Evolutionary conservation across 78 protist species (phyloP).

Genomic region (Pigoraptor vietnamica): DNA sequence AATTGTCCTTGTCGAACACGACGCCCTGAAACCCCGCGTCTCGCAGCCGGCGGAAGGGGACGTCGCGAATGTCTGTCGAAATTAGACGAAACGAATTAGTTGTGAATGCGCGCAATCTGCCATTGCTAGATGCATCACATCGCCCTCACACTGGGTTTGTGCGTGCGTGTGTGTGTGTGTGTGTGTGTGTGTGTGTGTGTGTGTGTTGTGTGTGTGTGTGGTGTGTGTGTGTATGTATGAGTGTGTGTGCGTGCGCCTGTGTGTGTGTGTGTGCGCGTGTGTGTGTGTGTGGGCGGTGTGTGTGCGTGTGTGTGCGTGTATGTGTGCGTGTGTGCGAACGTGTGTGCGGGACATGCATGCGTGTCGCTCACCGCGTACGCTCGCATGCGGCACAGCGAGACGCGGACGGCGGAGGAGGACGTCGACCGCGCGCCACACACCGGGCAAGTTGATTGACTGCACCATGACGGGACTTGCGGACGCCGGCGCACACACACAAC

Average conservation of each 20-base stretch:
- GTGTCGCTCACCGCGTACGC: neutral
- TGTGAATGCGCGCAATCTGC: neutral
- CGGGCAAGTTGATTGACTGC: neutral
- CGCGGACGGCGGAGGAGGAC: neutral
- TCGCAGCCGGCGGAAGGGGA: neutral
- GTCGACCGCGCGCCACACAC: neutral
- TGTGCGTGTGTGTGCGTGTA: no score
- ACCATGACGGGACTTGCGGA: no score
- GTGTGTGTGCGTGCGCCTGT: no score
- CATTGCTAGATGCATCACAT: neutral
- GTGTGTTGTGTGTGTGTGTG: no score
- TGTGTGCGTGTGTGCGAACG: no score
- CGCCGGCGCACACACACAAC: no score
- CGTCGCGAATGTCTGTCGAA: neutral
- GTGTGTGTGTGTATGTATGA: no score
- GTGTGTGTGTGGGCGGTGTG: no score
- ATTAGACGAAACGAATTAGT: neutral
- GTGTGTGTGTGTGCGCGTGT: no score
- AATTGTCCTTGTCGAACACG: constrained; percentile 30
- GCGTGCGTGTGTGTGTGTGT: no score
- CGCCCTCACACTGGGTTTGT: neutral
- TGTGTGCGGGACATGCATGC: no score
- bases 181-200: no score
- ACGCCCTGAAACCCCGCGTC: neutral
- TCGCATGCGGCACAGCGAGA: constrained; percentile 10